phyloP scores from a whole-genome alignment of 495 filamentous ascomycete species.

The Talaromyces proteolyticus region DNA sequence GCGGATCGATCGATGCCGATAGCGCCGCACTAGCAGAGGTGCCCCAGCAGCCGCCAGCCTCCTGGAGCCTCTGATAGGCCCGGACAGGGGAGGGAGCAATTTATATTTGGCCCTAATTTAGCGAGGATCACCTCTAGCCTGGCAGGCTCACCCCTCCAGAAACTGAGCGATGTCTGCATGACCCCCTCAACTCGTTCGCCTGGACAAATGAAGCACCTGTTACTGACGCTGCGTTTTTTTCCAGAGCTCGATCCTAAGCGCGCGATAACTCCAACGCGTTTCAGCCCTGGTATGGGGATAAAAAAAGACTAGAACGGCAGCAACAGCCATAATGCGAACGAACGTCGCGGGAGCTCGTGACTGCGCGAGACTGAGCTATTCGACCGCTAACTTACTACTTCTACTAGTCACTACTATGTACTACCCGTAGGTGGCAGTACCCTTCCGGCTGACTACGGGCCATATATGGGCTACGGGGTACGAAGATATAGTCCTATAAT shows the following conservation, averaged over 20 bases:
- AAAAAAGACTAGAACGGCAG: no score
- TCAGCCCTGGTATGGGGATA: neutral
- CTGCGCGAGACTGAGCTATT: no score
- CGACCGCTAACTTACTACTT: no score
- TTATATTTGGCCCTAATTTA: no score
- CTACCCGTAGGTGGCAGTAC: neutral
- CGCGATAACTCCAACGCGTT: neutral
- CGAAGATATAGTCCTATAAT: no score
- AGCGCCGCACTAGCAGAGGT: neutral
- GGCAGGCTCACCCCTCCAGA: neutral
- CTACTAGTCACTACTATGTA: neutral
- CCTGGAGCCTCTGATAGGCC: no score
- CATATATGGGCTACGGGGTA: no score
- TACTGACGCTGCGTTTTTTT: neutral
- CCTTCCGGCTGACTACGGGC: no score
- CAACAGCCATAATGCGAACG: no score
- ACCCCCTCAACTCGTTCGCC: neutral
- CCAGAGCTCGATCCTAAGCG: neutral
- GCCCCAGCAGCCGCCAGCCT: neutral
- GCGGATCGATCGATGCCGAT: constrained; percentile 1
- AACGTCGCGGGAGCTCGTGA: no score
- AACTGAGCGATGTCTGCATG: neutral
- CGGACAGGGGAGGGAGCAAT: constrained; percentile 1
- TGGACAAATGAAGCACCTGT: no score
- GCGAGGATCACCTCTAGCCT: neutral